Conservation (phyloP, 139 green algal species). For the Picochlorum sp. region DNA sequence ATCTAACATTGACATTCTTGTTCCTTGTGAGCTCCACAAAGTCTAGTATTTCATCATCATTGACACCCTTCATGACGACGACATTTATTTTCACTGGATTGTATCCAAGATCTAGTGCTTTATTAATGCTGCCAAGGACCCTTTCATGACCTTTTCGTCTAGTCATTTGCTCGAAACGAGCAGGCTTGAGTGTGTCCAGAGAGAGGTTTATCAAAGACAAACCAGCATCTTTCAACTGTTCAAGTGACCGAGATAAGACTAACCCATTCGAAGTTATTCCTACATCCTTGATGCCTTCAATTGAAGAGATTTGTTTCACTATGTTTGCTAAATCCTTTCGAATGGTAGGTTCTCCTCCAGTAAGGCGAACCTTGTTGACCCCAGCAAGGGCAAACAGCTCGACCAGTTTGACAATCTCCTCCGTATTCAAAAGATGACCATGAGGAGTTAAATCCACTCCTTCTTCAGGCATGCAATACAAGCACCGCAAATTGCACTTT, state of each 20-base stretch:
- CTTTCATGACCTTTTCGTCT: constrained; percentile 61
- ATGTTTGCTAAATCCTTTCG: constrained; percentile 76
- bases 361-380: constrained; percentile 91
- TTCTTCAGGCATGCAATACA: constrained; percentile 98
- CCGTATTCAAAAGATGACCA: constrained; percentile 54
- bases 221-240: constrained; percentile 49
- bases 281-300: constrained; percentile 61
- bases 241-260: constrained; percentile 63
- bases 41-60: constrained; percentile 92
- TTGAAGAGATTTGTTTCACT: constrained; percentile 27
- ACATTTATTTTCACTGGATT: constrained; percentile 90
- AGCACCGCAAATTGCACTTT: constrained; percentile 95
- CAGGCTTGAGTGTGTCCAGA: constrained; percentile 82
- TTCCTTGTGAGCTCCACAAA: constrained; percentile 87
- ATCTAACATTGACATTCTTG: constrained; percentile 88
- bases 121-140: constrained; percentile 72
- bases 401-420: constrained; percentile 70
- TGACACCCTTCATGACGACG: constrained; percentile 93
- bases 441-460: constrained; percentile 78
- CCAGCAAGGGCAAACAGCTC: constrained; percentile 71
- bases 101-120: constrained; percentile 68
- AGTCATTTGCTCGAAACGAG: constrained; percentile 85
- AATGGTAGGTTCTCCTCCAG: constrained; percentile 94
- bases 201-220: constrained; percentile 86
- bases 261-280: constrained; percentile 94